Percentiles rank a stretch among this genome's conserved stretches.
These are phyloP conservation scores for Leucaena leucocephala DNA, from an alignment of 306 rosid species.

Conservation along the genomic window DNA sequence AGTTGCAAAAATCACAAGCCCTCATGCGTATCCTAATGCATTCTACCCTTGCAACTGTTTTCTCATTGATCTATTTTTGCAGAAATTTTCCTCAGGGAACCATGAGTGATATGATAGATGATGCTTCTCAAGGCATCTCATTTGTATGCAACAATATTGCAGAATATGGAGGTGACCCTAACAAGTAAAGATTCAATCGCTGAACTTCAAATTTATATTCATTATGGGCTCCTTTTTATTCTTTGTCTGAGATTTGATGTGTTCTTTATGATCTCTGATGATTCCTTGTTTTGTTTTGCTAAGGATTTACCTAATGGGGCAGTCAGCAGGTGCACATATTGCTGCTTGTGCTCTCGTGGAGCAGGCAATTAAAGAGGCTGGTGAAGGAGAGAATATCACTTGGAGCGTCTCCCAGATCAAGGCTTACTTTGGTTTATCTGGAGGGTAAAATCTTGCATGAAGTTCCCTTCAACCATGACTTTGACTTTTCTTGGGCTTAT, in stretches of 20 bases:
- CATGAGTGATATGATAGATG: slow-evolving; percentile 79
- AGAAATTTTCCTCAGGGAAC: slow-evolving; percentile 98
- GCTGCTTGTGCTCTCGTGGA: slow-evolving; percentile 80
- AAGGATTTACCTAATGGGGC: slow-evolving; percentile 96
- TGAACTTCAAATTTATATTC: slow-evolving; percentile 30
- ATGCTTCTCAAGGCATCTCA: slow-evolving; percentile 90
- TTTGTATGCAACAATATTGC: slow-evolving; percentile 87
- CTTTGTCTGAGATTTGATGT: slow-evolving; percentile 20
- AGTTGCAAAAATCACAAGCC: neutral
- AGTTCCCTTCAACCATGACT: neutral
- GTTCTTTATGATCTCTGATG: slow-evolving; percentile 29
- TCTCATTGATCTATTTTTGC: slow-evolving; percentile 38
- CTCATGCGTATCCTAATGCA: neutral
- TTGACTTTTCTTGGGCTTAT: slow-evolving; percentile 8
- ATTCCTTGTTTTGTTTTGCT: slow-evolving; percentile 19
- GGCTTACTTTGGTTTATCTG: slow-evolving; percentile 92
- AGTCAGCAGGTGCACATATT: slow-evolving; percentile 98
- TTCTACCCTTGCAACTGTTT: slow-evolving; percentile 15
- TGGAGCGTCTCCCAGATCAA: slow-evolving; percentile 90
- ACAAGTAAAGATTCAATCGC: slow-evolving; percentile 50
- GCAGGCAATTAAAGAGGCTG: slow-evolving; percentile 90
- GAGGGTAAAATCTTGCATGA: slow-evolving; percentile 66
- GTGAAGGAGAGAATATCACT: slow-evolving; percentile 77
- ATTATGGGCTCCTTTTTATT: neutral
- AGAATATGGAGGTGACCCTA: slow-evolving; percentile 91